phyloP scores from a whole-genome alignment of 2,329 filamentous ascomycete genomes.

The Cercospora sp. region DNA sequence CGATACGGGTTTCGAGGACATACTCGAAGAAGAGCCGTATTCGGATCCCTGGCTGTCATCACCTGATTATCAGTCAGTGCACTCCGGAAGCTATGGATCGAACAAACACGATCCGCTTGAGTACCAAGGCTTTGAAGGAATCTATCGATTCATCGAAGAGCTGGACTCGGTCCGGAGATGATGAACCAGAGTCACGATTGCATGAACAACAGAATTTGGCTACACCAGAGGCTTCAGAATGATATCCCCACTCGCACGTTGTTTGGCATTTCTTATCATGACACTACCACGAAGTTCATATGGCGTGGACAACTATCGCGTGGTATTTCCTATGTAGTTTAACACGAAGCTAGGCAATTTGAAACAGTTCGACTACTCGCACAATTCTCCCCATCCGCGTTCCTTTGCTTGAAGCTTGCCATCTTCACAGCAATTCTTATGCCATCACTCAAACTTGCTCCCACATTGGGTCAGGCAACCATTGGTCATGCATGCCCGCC shows the following conservation, averaged over 20 bases:
- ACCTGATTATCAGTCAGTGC: conserved; percentile 58
- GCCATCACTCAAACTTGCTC: not conserved
- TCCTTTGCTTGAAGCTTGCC: not conserved
- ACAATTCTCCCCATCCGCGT: not conserved
- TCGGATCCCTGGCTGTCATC: conserved; percentile 57
- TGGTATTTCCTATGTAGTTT: conserved; percentile 2
- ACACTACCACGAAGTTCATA: not conserved
- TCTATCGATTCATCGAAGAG: conserved; percentile 65
- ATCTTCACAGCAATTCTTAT: not conserved
- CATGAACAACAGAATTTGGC: not conserved
- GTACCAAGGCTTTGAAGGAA: conserved; percentile 65
- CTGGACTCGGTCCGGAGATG: conserved; percentile 53
- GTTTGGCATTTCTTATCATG: not conserved
- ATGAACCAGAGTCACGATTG: conserved; percentile 19
- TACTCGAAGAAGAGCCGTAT: conserved; percentile 34
- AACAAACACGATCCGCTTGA: conserved; percentile 50
- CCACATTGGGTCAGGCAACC: not conserved
- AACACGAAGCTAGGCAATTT: not conserved
- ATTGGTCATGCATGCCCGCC: not conserved
- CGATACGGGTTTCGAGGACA: conserved; percentile 33
- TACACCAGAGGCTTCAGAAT: conserved; percentile 14
- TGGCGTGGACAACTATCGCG: not conserved
- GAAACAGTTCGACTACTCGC: not conserved
- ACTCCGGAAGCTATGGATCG: conserved; percentile 48
- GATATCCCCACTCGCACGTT: conserved; percentile 14